These are phyloP conservation scores for Oropetium thomaeum DNA, from an alignment of 176 grass and related monocot genomes.

Conservation along the genomic window DNA sequence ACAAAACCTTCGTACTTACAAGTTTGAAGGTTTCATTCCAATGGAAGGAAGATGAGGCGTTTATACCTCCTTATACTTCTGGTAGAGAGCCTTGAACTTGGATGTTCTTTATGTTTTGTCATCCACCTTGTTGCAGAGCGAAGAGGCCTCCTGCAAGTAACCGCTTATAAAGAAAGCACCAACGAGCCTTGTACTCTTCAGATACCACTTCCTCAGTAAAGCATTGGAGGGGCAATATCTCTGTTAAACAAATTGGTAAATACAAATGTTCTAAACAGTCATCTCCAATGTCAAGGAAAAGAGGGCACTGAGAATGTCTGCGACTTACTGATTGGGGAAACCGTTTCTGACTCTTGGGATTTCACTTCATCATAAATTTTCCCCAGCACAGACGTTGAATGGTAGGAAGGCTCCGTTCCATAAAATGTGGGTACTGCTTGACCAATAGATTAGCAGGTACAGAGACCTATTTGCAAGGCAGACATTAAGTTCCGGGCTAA, in stretches of 20 bases:
- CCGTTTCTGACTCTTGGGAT: constrained; percentile 31
- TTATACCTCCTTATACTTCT: constrained; percentile 59
- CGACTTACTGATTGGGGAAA: constrained; percentile 37
- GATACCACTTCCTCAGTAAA: constrained; percentile 26
- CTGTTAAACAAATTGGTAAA: constrained; percentile 12
- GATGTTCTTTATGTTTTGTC: constrained; percentile 9
- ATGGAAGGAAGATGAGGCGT: neutral
- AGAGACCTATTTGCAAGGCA: constrained; percentile 40
- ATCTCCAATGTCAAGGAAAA: neutral
- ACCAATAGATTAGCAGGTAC: constrained; percentile 35
- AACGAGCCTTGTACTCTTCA: constrained; percentile 1
- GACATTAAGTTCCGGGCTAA: neutral
- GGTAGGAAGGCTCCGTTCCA: constrained; percentile 35
- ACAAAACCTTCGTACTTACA: too few species aligned
- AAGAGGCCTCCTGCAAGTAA: constrained; percentile 37
- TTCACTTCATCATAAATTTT: constrained; percentile 47
- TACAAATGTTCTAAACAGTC: neutral
- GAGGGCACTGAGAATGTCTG: neutral
- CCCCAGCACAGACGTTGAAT: constrained; percentile 57
- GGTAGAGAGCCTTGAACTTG: constrained; percentile 36
- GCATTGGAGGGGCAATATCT: constrained; percentile 36
- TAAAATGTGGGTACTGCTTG: constrained; percentile 64
- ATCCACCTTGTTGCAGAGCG: neutral
- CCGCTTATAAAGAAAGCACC: neutral
- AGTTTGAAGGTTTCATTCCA: neutral